Evolutionary conservation across 148 eudicot genomes (phyloP).

Genomic region (Fagopyrum tataricum): DNA sequence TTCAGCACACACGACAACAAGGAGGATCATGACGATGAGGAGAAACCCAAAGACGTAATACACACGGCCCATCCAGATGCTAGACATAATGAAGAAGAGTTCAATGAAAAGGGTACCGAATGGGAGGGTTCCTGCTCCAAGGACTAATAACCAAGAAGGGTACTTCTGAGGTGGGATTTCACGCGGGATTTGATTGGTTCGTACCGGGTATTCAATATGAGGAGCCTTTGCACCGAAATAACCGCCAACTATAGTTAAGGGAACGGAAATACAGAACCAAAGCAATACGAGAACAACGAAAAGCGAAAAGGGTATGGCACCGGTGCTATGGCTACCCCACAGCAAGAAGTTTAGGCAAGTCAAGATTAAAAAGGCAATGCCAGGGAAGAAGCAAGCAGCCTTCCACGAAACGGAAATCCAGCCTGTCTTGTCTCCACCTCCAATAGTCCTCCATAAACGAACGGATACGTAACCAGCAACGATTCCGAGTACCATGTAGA

Average conservation of each 20-base stretch:
- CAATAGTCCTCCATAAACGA: conserved; percentile 24
- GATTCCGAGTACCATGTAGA: conserved; percentile 22
- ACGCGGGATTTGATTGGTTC: conserved; percentile 18
- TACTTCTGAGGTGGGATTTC: conserved; percentile 17
- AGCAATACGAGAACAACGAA: conserved; percentile 21
- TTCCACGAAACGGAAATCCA: conserved; percentile 20
- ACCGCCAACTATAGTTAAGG: conserved; percentile 20
- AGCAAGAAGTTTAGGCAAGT: conserved; percentile 20
- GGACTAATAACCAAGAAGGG: conserved; percentile 15
- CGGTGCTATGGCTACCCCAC: conserved; percentile 23
- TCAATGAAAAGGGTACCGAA: conserved; percentile 24
- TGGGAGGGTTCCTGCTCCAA: conserved; percentile 22
- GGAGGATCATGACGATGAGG: conserved; percentile 20
- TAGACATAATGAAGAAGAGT: conserved; percentile 25
- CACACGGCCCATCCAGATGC: conserved; percentile 23
- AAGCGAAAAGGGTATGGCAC: conserved; percentile 22
- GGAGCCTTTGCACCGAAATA: conserved; percentile 24
- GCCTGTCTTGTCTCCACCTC: conserved; percentile 18
- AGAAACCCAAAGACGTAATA: conserved; percentile 19
- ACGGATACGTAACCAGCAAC: conserved; percentile 20
- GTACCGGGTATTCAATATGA: conserved; percentile 21
- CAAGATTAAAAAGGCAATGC: conserved; percentile 19
- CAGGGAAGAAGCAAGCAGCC: conserved; percentile 23
- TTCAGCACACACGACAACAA: conserved; percentile 17
- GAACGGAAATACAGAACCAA: conserved; percentile 24